Percentiles rank a stretch among this genome's conserved stretches.
Conservation (phyloP, 2,329 filamentous ascomycete species). For the Dactylonectria estremocensis region DNA sequence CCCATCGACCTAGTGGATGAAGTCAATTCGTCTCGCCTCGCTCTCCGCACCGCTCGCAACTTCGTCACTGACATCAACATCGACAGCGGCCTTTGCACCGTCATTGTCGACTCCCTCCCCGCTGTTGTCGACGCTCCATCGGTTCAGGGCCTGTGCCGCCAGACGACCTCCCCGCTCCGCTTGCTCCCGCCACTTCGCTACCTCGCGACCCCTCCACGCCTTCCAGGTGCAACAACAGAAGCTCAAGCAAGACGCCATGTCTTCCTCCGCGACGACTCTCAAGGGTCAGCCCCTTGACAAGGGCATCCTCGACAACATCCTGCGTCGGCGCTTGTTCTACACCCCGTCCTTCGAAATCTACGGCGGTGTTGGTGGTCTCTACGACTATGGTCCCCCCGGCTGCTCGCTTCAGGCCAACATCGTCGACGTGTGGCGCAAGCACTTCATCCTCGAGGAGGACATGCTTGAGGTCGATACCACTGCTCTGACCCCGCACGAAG, state of each 20-base stretch:
- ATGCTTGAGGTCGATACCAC: constrained; percentile 97
- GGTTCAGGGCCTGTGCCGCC: constrained; percentile 44
- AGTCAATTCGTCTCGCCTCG: constrained; percentile 47
- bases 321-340: constrained; percentile 92
- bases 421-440: constrained; percentile 90
- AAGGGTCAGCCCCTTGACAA: constrained; percentile 94
- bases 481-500: constrained; percentile 91
- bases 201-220: constrained; percentile 49
- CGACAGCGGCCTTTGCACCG: constrained; percentile 10
- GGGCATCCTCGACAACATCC: constrained; percentile 83
- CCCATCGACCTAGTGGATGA: constrained; percentile 45
- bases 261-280: constrained; percentile 77
- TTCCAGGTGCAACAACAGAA: constrained; percentile 49
- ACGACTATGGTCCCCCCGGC: constrained; percentile 93
- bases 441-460: constrained; percentile 93
- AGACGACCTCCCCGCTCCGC: constrained; percentile 42
- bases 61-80: constrained; percentile 27
- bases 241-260: constrained; percentile 56
- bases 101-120: constrained; percentile 19
- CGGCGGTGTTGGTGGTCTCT: constrained; percentile 88
- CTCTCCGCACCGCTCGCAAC: constrained; percentile 31
- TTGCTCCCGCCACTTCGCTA: constrained; percentile 49
- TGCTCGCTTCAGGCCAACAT: constrained; percentile 90
- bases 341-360: constrained; percentile 98
- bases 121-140: constrained; percentile 39